Conservation (phyloP, 352 stramenopile species). For the Plasmopara viticola region DNA sequence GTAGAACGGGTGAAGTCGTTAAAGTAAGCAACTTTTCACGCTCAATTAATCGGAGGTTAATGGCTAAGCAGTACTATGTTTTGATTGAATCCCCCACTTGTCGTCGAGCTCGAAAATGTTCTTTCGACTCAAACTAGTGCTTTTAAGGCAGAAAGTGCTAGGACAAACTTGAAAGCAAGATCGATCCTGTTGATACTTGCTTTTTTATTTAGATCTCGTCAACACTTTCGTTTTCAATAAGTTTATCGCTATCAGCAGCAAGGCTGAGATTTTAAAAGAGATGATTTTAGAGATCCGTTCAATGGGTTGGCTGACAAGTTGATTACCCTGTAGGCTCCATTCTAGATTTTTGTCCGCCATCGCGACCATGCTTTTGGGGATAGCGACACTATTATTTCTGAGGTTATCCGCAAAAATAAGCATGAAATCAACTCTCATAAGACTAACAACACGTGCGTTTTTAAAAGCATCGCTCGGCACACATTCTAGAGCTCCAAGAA, state of each 20-base stretch:
- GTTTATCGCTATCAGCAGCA: conserved; percentile 11
- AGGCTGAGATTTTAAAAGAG: conserved; percentile 8
- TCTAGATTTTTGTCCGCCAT: conserved; percentile 15
- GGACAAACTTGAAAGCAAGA: conserved; percentile 5
- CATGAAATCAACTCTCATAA: background rate
- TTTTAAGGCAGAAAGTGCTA: background rate
- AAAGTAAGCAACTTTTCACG: conserved; percentile 2
- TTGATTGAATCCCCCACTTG: too few relatives aligned
- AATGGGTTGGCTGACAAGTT: conserved; percentile 14
- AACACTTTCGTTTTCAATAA: conserved; percentile 34
- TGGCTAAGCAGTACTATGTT: too few relatives aligned
- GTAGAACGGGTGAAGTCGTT: conserved; percentile 9
- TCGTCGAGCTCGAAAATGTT: too few relatives aligned
- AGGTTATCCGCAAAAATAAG: background rate
- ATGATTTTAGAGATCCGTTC: conserved; percentile 10
- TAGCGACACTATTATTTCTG: background rate
- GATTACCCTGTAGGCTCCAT: conserved; percentile 10
- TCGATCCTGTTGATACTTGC: conserved; percentile 1
- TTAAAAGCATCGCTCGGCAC: conserved; percentile 6
- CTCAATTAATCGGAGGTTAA: background rate
- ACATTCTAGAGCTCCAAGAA: conserved; percentile 4
- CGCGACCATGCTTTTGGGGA: conserved; percentile 15
- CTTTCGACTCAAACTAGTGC: background rate
- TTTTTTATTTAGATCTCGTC: conserved; percentile 7
- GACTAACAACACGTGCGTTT: background rate